Evolutionary conservation across 176 grass and related monocot species (phyloP).

Genomic region (Elaeis guineensis): DNA sequence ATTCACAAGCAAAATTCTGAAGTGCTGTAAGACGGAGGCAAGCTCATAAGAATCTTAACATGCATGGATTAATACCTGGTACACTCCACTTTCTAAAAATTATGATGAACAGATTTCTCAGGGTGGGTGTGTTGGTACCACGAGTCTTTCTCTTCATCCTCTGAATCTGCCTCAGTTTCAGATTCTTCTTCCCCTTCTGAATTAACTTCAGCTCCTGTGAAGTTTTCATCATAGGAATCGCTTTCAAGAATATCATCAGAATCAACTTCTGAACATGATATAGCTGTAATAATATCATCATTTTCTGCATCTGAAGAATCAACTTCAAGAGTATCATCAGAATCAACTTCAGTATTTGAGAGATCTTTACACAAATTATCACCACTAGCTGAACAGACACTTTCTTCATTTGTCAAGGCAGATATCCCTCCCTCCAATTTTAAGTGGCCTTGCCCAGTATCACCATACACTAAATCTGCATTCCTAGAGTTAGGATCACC

Average conservation of each 20-base stretch:
- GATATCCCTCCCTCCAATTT: constrained; percentile 3
- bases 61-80: too few species aligned
- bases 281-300: constrained; percentile 5
- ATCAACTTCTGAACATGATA: constrained; percentile 26
- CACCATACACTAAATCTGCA: constrained; percentile 34
- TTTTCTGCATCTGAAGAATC: constrained; percentile 15
- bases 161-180: constrained; percentile 15
- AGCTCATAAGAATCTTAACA: too few species aligned
- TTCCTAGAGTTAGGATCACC: constrained; percentile 47
- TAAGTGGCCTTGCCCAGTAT: constrained; percentile 13
- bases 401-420: constrained; percentile 6
- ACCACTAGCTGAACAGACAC: constrained; percentile 1
- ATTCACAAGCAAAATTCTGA: too few species aligned
- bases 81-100: too few species aligned
- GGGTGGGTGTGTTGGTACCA: too few species aligned
- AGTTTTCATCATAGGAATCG: constrained; percentile 23
- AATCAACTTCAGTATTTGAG: background rate
- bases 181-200: constrained; percentile 19
- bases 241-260: constrained; percentile 10
- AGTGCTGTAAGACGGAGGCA: too few species aligned
- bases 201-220: constrained; percentile 6
- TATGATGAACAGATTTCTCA: too few species aligned
- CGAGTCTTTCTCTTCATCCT: background rate
- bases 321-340: constrained; percentile 3
- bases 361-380: background rate